Conservation (phyloP, 768 basidiomycete species). For the Suillus subaureus region DNA sequence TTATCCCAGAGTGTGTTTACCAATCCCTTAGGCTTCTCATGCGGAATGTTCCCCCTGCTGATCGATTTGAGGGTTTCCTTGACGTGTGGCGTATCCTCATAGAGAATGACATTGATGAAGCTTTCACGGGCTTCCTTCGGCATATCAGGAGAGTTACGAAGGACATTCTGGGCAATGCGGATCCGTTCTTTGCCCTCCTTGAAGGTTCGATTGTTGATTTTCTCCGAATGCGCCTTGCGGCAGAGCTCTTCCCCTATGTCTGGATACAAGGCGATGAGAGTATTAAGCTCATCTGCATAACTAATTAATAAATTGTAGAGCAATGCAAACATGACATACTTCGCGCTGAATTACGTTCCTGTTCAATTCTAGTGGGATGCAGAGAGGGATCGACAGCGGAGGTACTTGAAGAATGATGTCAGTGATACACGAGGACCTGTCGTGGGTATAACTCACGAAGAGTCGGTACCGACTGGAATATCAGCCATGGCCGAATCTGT, state of each 20-base stretch:
- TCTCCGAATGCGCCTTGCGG: background rate
- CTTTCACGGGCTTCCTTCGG: background rate
- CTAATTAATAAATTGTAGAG: background rate
- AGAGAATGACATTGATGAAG: slow-evolving; percentile 13
- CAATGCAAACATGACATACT: background rate
- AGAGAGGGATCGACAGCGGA: background rate
- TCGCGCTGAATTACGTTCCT: background rate
- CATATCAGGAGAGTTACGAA: background rate
- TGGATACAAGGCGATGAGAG: slow-evolving; percentile 16
- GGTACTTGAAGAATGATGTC: background rate
- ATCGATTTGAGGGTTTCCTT: slow-evolving; percentile 2
- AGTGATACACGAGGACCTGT: background rate
- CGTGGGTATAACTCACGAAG: background rate
- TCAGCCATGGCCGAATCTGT: slow-evolving; percentile 13
- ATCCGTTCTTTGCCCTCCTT: slow-evolving; percentile 19
- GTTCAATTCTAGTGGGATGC: background rate
- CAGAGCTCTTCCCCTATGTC: slow-evolving; percentile 8
- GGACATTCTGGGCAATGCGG: slow-evolving; percentile 14
- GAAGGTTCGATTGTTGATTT: slow-evolving; percentile 15
- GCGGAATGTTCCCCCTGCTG: background rate
- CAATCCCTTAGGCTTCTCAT: background rate
- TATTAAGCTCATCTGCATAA: slow-evolving; percentile 14
- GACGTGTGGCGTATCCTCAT: background rate
- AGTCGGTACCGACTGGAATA: background rate
- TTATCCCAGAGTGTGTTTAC: background rate